These are phyloP conservation scores for Xylariaceae sp. DNA, from an alignment of 2,329 filamentous ascomycete genomes.

Conservation along the genomic window DNA sequence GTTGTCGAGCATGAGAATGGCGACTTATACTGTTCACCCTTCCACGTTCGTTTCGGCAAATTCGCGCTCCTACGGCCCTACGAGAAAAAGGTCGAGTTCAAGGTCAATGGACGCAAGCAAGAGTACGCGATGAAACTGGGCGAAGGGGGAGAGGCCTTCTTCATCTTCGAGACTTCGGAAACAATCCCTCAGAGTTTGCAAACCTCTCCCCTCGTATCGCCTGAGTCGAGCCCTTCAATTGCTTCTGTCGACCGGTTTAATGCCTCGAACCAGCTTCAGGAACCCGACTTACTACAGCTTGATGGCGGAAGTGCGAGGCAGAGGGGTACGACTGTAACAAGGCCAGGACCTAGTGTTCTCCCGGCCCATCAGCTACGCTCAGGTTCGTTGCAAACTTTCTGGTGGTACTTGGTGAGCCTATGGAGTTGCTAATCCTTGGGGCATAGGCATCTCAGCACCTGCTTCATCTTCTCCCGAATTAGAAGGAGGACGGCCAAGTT, in stretches of 20 bases:
- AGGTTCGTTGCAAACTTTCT: conserved; percentile 11
- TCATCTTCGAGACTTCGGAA: conserved; percentile 93
- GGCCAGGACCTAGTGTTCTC: conserved; percentile 46
- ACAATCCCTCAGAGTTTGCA: conserved; percentile 89
- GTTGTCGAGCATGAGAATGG: conserved; percentile 96
- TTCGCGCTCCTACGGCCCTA: conserved; percentile 92
- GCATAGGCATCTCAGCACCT: conserved; percentile 47
- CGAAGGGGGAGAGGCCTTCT: conserved; percentile 96
- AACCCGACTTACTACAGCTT: conserved; percentile 66
- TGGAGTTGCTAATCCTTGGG: conserved; percentile 6
- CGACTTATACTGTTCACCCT: conserved; percentile 83
- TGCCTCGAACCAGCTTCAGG: conserved; percentile 48
- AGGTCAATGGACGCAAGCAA: conserved; percentile 87
- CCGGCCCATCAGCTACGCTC: conserved; percentile 27
- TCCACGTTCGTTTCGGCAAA: conserved; percentile 98
- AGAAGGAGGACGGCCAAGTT: conserved; percentile 42
- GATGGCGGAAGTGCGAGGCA: conserved; percentile 44
- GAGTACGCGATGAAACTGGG: conserved; percentile 97
- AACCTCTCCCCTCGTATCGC: conserved; percentile 89
- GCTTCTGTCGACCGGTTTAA: conserved; percentile 42
- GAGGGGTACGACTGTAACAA: conserved; percentile 37
- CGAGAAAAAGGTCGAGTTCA: conserved; percentile 98
- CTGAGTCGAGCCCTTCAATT: conserved; percentile 76
- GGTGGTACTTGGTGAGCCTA: neutral
- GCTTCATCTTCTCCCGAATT: conserved; percentile 51